Conservation (phyloP, 352 stramenopile genomes). For the Saprolegnia parasitica region DNA sequence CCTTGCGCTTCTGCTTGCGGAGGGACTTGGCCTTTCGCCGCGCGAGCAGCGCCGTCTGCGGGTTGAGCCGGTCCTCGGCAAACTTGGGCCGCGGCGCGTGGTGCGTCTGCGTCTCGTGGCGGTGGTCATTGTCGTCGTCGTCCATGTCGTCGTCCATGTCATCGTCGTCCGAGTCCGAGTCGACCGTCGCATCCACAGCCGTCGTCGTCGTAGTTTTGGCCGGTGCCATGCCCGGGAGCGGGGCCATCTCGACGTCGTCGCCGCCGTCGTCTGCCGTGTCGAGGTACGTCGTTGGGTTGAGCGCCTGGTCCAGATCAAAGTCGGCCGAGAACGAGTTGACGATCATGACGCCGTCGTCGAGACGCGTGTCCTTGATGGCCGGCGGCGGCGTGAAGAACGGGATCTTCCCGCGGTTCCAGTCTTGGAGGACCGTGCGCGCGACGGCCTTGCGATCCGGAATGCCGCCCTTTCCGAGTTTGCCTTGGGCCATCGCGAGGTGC, state of each 20-base stretch:
- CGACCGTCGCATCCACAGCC: neutral
- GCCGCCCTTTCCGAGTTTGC: conserved; percentile 94
- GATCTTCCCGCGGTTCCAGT: conserved; percentile 91
- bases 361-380: conserved; percentile 52
- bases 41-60: conserved; percentile 47
- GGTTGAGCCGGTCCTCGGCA: conserved; percentile 51
- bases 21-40: conserved; percentile 65
- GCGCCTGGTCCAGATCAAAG: conserved; percentile 62
- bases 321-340: conserved; percentile 54
- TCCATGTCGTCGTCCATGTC: conserved; percentile 36
- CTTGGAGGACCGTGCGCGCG: conserved; percentile 86
- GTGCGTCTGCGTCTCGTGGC: neutral
- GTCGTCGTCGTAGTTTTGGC: neutral
- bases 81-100: conserved; percentile 53
- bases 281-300: conserved; percentile 55
- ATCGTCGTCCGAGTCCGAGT: conserved; percentile 57
- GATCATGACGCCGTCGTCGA: conserved; percentile 50
- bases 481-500: conserved; percentile 87
- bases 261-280: conserved; percentile 19
- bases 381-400: conserved; percentile 85
- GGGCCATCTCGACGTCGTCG: conserved; percentile 37
- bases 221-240: conserved; percentile 28
- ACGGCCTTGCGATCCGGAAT: conserved; percentile 91
- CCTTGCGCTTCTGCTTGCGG: conserved; percentile 70
- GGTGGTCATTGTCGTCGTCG: conserved; percentile 35